Conservation (phyloP, 495 filamentous ascomycete genomes). For the Podospora pseudopauciseta region DNA sequence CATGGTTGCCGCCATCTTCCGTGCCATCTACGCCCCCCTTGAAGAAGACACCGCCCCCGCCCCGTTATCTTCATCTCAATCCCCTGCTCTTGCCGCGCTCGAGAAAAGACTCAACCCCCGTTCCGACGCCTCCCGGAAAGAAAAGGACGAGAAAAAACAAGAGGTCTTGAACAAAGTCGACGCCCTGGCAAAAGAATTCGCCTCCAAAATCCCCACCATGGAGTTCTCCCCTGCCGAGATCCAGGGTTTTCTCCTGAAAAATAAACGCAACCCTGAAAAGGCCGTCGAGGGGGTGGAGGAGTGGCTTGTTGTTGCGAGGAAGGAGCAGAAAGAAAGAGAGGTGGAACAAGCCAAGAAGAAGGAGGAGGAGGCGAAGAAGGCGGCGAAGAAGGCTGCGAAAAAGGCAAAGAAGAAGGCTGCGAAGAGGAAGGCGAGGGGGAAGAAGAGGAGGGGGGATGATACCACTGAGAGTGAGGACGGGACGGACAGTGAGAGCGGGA, state of each 20-base stretch:
- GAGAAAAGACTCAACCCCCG: constrained; percentile 1
- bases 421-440: constrained; percentile 17
- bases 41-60: constrained; percentile 40
- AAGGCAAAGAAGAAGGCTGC: constrained; percentile 29
- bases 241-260: constrained; percentile 68
- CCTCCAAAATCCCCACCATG: constrained; percentile 55
- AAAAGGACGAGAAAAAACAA: constrained; percentile 16
- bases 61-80: constrained; percentile 5
- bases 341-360: constrained; percentile 35
- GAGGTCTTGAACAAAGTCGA: constrained; percentile 19
- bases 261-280: constrained; percentile 59
- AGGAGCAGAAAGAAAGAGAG: constrained; percentile 56
- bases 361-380: constrained; percentile 29
- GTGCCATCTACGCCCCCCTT: constrained; percentile 45
- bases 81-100: constrained; percentile 5
- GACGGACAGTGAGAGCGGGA: constrained; percentile 7
- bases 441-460: constrained; percentile 5
- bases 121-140: constrained; percentile 4
- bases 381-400: constrained; percentile 26
- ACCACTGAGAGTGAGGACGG: not conserved
- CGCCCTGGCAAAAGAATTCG: constrained; percentile 54
- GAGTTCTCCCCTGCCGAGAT: constrained; percentile 74
- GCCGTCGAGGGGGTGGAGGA: constrained; percentile 54
- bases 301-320: constrained; percentile 57
- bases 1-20: constrained; percentile 48